Conservation (phyloP, 2,329 filamentous ascomycete species). For the Penicillium frequentans region DNA sequence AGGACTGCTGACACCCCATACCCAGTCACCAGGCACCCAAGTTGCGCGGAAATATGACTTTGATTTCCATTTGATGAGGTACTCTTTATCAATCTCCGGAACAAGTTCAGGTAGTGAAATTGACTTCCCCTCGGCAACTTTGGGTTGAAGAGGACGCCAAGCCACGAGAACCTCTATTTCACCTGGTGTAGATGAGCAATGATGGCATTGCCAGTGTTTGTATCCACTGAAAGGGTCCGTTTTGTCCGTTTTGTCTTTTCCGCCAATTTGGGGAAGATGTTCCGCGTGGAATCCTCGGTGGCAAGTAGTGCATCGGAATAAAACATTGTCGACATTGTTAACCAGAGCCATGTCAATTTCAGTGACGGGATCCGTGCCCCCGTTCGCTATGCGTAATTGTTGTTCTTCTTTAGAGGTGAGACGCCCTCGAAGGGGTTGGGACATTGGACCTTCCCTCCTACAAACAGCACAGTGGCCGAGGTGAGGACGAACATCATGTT, state of each 20-base stretch:
- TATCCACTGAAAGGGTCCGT: constrained; percentile 64
- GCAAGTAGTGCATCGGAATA: constrained; percentile 81
- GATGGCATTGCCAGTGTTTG: constrained; percentile 74
- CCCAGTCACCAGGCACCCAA: constrained; percentile 90
- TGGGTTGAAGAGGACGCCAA: constrained; percentile 72
- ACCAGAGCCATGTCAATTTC: constrained; percentile 62
- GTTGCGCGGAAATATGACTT: constrained; percentile 77
- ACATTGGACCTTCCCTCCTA: constrained; percentile 64
- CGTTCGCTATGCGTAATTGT: constrained; percentile 74
- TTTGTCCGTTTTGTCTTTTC: constrained; percentile 30
- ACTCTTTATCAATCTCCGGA: constrained; percentile 81
- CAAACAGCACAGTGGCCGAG: constrained; percentile 73
- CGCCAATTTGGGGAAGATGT: constrained; percentile 63
- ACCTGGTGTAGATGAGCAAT: constrained; percentile 64
- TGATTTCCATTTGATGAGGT: constrained; percentile 83
- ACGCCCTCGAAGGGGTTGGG: constrained; percentile 69
- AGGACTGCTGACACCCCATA: constrained; percentile 67
- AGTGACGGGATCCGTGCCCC: constrained; percentile 73
- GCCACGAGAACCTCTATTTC: constrained; percentile 81
- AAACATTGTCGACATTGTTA: constrained; percentile 72
- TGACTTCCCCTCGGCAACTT: constrained; percentile 32
- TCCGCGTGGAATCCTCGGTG: constrained; percentile 79
- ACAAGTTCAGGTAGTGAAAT: constrained; percentile 52
- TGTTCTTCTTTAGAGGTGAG: constrained; percentile 80
- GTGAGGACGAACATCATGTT: constrained; percentile 68